phyloP scores from a whole-genome alignment of 129 eudicot genomes.

The Pseudognaphalium luteoalbum region DNA sequence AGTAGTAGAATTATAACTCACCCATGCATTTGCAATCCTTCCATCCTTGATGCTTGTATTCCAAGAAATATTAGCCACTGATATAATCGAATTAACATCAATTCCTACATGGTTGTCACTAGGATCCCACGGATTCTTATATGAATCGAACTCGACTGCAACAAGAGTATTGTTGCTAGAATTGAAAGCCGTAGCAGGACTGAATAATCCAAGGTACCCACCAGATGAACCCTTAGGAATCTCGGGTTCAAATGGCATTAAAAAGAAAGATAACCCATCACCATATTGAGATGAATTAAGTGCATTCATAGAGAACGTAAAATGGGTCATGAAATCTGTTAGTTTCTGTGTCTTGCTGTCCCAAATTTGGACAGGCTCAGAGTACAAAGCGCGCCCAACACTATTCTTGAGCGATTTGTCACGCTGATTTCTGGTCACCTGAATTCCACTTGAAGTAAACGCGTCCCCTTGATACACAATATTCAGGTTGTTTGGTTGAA shows the following conservation, averaged over 20 bases:
- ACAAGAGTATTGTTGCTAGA: conserved; percentile 28
- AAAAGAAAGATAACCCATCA: conserved; percentile 46
- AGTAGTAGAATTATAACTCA: conserved; percentile 42
- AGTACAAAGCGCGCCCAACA: conserved; percentile 37
- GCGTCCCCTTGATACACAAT: conserved; percentile 50
- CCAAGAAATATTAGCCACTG: conserved; percentile 41
- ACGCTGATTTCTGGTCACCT: conserved; percentile 42
- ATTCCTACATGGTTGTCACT: conserved; percentile 50
- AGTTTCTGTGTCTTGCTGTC: conserved; percentile 32
- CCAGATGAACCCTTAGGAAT: conserved; percentile 36
- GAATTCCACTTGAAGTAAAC: conserved; percentile 40
- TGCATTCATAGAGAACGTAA: conserved; percentile 41
- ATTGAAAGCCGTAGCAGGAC: conserved; percentile 19
- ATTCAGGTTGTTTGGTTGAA: conserved; percentile 34
- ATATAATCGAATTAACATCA: conserved; percentile 42
- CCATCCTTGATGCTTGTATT: conserved; percentile 39
- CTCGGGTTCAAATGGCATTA: conserved; percentile 35
- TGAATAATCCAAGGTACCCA: conserved; percentile 44
- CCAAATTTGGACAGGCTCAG: conserved; percentile 37
- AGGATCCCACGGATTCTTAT: conserved; percentile 43
- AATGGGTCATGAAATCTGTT: conserved; percentile 42
- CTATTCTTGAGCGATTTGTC: conserved; percentile 32
- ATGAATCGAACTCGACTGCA: conserved; percentile 51
- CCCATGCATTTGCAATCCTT: conserved; percentile 42
- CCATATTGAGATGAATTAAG: conserved; percentile 33